Conservation (phyloP, 73 alveolate species). For the Uronychia binucleata region DNA sequence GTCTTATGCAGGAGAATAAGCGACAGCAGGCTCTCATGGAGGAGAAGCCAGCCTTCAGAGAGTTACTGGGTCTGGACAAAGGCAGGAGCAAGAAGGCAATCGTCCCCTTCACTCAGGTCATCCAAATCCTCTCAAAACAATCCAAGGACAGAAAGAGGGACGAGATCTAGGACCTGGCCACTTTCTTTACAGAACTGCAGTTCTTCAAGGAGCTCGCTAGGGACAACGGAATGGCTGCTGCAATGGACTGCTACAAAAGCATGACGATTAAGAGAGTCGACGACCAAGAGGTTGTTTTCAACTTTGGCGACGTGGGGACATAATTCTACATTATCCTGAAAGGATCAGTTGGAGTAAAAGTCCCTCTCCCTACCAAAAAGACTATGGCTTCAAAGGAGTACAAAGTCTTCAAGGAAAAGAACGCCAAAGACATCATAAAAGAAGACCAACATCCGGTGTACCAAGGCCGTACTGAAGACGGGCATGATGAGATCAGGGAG, state of each 20-base stretch:
- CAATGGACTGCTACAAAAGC: background rate
- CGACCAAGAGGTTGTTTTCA: background rate
- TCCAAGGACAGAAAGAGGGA: background rate
- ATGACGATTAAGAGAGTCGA: background rate
- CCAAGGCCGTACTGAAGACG: background rate
- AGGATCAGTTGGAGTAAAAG: conserved; percentile 66
- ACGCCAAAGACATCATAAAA: conserved; percentile 27
- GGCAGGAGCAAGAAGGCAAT: background rate
- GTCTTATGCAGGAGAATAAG: no score
- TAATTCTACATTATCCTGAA: conserved; percentile 56
- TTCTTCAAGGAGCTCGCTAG: background rate
- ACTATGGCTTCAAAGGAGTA: conserved; percentile 17
- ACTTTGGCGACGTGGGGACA: conserved; percentile 56
- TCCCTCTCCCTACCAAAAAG: conserved; percentile 34
- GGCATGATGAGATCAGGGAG: no score
- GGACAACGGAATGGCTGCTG: conserved; percentile 8
- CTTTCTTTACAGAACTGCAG: background rate
- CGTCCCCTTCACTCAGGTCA: background rate
- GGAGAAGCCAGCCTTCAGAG: background rate
- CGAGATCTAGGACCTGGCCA: background rate
- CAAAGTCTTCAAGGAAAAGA: background rate
- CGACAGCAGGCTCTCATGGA: background rate
- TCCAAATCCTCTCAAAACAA: background rate
- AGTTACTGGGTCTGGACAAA: background rate
- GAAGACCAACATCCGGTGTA: no score